phyloP scores from a whole-genome alignment of 202 grass and related monocot genomes.

The Setaria viridis region DNA sequence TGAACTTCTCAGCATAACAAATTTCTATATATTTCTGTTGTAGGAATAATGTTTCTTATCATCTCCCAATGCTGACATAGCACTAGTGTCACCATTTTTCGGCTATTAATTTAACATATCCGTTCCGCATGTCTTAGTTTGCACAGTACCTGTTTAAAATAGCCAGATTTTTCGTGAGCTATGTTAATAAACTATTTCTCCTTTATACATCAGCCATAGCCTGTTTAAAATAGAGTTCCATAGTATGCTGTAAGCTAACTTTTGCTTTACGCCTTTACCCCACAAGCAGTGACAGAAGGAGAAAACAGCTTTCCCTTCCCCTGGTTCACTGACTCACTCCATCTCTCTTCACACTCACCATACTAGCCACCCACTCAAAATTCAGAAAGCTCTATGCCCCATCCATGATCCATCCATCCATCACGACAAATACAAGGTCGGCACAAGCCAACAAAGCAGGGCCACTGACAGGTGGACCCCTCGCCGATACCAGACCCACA shows the following conservation, averaged over 20 bases:
- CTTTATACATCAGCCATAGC: background rate
- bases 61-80: background rate
- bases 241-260: conserved; percentile 41
- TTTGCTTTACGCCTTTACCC: conserved; percentile 14
- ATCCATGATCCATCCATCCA: conserved; percentile 34
- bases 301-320: conserved; percentile 37
- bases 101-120: background rate
- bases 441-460: conserved; percentile 11
- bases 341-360: background rate
- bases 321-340: conserved; percentile 33
- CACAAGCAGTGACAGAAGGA: conserved; percentile 15
- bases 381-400: conserved; percentile 8
- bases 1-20: too few relatives aligned
- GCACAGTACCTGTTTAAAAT: background rate
- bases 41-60: background rate
- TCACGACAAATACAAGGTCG: conserved; percentile 13
- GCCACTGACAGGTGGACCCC: conserved; percentile 25
- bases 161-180: background rate
- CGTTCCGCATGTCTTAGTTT: too few relatives aligned
- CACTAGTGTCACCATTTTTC: background rate
- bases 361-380: background rate
- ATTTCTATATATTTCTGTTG: background rate
- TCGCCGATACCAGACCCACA: background rate
- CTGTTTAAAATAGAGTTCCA: background rate
- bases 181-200: background rate